A percentile compares a stretch with the other conserved stretches of the same genome.
These are phyloP conservation scores for Linum tenue DNA, from an alignment of 345 rosid genomes.

Conservation along the genomic window DNA sequence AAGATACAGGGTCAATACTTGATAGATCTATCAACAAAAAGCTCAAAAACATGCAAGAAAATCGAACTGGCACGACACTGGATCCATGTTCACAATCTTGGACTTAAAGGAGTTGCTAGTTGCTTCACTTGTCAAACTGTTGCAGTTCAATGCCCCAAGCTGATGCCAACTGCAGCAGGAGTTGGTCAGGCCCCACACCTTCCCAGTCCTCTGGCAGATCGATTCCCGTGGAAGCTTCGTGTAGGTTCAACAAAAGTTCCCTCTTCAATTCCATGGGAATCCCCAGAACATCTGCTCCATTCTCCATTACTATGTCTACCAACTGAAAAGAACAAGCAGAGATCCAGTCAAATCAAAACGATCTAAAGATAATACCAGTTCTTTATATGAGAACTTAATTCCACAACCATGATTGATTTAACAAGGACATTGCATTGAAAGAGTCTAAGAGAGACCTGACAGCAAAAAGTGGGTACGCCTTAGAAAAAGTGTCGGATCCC, in stretches of 20 bases:
- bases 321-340: slow-evolving; percentile 33
- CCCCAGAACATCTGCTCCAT: slow-evolving; percentile 57
- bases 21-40: too few relatives aligned
- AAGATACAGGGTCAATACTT: too few relatives aligned
- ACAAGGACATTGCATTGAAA: neutral
- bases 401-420: neutral
- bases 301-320: slow-evolving; percentile 67
- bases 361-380: too few relatives aligned
- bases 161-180: slow-evolving; percentile 74
- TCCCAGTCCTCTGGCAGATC: slow-evolving; percentile 96
- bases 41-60: too few relatives aligned
- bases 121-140: slow-evolving; percentile 39
- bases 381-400: too few relatives aligned
- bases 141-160: slow-evolving; percentile 82
- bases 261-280: slow-evolving; percentile 78
- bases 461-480: too few relatives aligned
- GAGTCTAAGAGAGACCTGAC: too few relatives aligned
- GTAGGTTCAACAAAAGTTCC: slow-evolving; percentile 63
- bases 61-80: too few relatives aligned
- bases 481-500: too few relatives aligned
- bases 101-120: neutral
- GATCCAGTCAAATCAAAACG: slow-evolving; percentile 2
- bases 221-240: slow-evolving; percentile 60
- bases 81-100: too few relatives aligned
- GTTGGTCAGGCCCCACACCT: slow-evolving; percentile 69